Base-by-base conservation (phyloP, 768 basidiomycete genomes). In the Rhizopogon sp. region DNA sequence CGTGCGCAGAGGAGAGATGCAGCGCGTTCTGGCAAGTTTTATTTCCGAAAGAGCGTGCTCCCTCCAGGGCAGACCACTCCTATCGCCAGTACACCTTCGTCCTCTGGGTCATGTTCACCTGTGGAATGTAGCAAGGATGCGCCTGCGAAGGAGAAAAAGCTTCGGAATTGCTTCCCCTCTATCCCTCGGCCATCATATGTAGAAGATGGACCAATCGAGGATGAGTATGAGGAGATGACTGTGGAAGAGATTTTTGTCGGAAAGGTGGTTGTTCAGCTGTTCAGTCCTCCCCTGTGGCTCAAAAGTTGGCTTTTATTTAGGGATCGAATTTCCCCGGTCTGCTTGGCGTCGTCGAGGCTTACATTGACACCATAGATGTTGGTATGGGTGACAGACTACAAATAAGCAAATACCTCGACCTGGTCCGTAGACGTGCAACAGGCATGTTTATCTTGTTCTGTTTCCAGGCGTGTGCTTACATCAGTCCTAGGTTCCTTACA, bases 171-270 rank as follows among this genome's bases (percentile, higher is more conserved):
- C 66, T 92, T 87, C 65, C 82, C 82, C 3, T 75, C 78, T 14
- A 70, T 76, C 1, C 60, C 63, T 42, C 65, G 56, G 16, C 85
- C 85, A n/a, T 67, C 72, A 2, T 80, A 77, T 1, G 76, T 79
- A 43, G 69, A 77, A 40, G 84, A 78, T 9, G 71, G 70, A 9
- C 77, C 81, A 0, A 75, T 93, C 6, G 82, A 87, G 39, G 84
- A 91, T 6, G 94, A 98, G 69, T 95, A 92, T 58, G 91, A 86
- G 62, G 92, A 96, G 67, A 94, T 96, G 87, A 82, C 88, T 0
- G 80, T 98, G 69, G 75, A 91, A 57, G 93, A 98, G 72, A 90
- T 98, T 50, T 87, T 99, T 70, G 92, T 89, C 62, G 97, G 97
- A n/a, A 90, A 90, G 80, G 89, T 87, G 56, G 50, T 74, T 58